phyloP scores from a whole-genome alignment of 768 basidiomycete species.

The Royoungia palumana region DNA sequence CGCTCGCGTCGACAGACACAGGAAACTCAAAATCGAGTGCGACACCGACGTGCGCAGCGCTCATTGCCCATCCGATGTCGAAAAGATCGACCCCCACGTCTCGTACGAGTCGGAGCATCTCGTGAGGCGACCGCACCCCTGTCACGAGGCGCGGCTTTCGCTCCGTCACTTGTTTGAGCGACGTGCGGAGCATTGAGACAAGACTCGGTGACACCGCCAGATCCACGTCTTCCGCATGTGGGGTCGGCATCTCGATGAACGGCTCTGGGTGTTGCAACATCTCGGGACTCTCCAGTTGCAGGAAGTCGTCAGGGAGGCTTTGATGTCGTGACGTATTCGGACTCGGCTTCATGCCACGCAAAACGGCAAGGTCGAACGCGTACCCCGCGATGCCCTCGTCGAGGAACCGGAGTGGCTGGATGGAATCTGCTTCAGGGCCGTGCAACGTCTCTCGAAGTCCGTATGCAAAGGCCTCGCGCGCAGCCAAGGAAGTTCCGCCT shows the following conservation, averaged over 20 bases:
- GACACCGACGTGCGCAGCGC: conserved; percentile 65
- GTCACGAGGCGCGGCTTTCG: conserved; percentile 65
- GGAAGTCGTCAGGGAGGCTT: conserved; percentile 7
- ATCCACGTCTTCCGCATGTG: background rate
- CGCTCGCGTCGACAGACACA: conserved; percentile 13
- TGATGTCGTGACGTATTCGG: conserved; percentile 18
- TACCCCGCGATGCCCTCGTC: conserved; percentile 74
- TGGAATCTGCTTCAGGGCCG: conserved; percentile 49
- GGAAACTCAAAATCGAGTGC: conserved; percentile 82
- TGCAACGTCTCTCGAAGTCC: conserved; percentile 54
- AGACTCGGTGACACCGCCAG: conserved; percentile 17
- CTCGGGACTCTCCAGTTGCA: conserved; percentile 10
- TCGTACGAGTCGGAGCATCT: conserved; percentile 62
- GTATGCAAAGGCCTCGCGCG: conserved; percentile 62
- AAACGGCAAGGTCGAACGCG: conserved; percentile 60
- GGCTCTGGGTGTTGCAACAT: conserved; percentile 15
- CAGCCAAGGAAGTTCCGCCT: conserved; percentile 52
- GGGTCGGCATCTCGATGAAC: conserved; percentile 9
- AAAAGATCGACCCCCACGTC: conserved; percentile 73
- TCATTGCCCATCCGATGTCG: conserved; percentile 69
- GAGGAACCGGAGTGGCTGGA: conserved; percentile 51
- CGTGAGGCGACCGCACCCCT: conserved; percentile 61
- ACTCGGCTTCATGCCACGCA: conserved; percentile 28
- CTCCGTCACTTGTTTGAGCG: conserved; percentile 50
- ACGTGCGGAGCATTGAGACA: conserved; percentile 50